Evolutionary conservation across 352 stramenopile genomes (phyloP).

Genomic region (Aphanomyces invadans): DNA sequence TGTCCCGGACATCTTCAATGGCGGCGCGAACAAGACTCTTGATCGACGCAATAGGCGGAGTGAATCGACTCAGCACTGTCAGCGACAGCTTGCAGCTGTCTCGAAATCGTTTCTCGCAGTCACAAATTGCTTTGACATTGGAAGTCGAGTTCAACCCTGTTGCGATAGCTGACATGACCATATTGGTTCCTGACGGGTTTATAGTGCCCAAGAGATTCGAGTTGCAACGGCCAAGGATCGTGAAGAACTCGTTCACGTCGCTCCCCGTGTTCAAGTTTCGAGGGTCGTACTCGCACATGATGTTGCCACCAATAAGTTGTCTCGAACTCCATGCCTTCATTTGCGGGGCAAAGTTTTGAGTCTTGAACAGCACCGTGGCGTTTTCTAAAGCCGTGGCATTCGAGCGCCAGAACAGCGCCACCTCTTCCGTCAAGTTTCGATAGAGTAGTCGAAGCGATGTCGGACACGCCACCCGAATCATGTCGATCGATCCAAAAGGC

Average conservation of each 20-base stretch:
- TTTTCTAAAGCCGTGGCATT: neutral
- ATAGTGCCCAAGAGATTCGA: neutral
- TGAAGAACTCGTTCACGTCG: neutral
- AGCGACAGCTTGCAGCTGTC: neutral
- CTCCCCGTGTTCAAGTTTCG: neutral
- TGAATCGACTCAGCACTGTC: neutral
- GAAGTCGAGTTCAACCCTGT: neutral
- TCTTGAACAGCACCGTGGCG: neutral
- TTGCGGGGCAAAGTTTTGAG: neutral
- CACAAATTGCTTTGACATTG: neutral
- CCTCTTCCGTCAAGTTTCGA: neutral
- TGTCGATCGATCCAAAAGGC: neutral
- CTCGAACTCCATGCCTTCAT: neutral
- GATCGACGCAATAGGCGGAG: neutral
- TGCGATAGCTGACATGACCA: neutral
- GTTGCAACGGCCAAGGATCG: neutral
- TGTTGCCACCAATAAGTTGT: neutral
- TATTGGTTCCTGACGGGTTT: neutral
- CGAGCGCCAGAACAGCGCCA: neutral
- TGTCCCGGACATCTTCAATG: neutral
- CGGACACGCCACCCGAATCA: neutral
- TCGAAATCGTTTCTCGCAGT: neutral
- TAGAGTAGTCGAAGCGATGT: neutral
- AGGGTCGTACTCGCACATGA: neutral
- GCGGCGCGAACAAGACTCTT: neutral